These are phyloP conservation scores for Atalantia buxifolia DNA, from an alignment of 345 rosid genomes.

Conservation along the genomic window DNA sequence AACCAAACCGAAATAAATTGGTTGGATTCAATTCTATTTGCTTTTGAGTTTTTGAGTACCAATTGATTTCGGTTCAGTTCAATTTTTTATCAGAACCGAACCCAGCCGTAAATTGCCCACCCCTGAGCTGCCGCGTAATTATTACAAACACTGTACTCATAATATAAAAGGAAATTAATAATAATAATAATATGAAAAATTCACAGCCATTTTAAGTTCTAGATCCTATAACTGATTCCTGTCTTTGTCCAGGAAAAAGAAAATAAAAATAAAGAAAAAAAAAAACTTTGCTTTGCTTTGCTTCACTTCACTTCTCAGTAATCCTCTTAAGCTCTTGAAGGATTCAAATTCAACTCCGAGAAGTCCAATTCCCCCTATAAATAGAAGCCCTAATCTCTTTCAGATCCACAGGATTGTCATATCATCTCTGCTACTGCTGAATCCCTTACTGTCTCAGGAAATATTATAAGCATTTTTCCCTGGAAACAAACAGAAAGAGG, in stretches of 20 bases:
- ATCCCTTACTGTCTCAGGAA: not conserved
- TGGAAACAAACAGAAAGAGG: constrained; percentile 12
- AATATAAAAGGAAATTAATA: too few relatives aligned
- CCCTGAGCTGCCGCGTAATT: too few relatives aligned
- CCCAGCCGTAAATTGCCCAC: too few relatives aligned
- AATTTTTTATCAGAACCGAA: too few relatives aligned
- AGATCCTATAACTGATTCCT: not conserved
- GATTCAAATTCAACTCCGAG: not conserved
- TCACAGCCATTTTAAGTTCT: too few relatives aligned
- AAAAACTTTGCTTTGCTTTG: not conserved
- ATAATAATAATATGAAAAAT: not conserved
- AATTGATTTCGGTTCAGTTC: too few relatives aligned
- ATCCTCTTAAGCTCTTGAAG: not conserved
- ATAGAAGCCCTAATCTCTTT: not conserved
- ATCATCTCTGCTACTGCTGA: not conserved
- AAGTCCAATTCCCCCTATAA: not conserved
- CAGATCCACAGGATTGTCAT: not conserved
- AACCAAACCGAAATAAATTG: too few relatives aligned
- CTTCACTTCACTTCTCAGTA: not conserved
- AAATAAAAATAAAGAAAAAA: not conserved
- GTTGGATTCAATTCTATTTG: too few relatives aligned
- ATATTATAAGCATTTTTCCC: not conserved
- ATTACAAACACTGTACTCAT: too few relatives aligned
- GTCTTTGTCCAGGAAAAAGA: constrained; percentile 1
- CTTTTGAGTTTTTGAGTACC: too few relatives aligned